These are phyloP conservation scores for Pholiota molesta DNA, from an alignment of 768 basidiomycete genomes.

Conservation along the genomic window DNA sequence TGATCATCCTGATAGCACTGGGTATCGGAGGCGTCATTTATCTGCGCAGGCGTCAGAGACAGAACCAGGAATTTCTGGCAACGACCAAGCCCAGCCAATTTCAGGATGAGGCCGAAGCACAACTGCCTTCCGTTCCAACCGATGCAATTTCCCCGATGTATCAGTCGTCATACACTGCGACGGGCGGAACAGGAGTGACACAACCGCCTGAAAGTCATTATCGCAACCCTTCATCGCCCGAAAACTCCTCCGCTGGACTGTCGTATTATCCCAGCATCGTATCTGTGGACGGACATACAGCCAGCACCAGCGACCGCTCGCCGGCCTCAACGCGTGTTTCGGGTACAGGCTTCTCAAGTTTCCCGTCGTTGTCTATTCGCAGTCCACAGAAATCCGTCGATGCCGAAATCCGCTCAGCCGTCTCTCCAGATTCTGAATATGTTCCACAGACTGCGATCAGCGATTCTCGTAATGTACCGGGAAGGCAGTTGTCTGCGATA, in stretches of 20 bases:
- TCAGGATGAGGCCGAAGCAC: neutral
- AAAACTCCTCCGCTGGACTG: neutral
- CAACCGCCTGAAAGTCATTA: neutral
- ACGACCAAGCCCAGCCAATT: neutral
- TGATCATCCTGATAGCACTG: neutral
- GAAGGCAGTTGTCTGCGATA: neutral
- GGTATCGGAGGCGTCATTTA: neutral
- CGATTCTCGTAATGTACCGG: neutral
- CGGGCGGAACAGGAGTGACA: neutral
- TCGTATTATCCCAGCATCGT: neutral
- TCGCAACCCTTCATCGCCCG: neutral
- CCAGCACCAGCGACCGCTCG: neutral
- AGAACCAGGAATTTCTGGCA: neutral
- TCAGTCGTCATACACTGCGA: neutral
- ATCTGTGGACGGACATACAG: neutral
- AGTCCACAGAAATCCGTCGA: neutral
- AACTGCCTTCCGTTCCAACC: neutral
- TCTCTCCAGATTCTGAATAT: constrained; percentile 7
- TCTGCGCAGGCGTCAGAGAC: neutral
- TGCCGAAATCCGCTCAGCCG: neutral
- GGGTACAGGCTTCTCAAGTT: neutral
- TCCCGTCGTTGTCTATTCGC: constrained; percentile 2
- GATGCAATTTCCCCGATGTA: neutral
- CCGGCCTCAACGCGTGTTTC: neutral
- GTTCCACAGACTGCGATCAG: neutral